Conservation (phyloP, 2,329 filamentous ascomycete genomes). For the Cladophialophora chaetospira region DNA sequence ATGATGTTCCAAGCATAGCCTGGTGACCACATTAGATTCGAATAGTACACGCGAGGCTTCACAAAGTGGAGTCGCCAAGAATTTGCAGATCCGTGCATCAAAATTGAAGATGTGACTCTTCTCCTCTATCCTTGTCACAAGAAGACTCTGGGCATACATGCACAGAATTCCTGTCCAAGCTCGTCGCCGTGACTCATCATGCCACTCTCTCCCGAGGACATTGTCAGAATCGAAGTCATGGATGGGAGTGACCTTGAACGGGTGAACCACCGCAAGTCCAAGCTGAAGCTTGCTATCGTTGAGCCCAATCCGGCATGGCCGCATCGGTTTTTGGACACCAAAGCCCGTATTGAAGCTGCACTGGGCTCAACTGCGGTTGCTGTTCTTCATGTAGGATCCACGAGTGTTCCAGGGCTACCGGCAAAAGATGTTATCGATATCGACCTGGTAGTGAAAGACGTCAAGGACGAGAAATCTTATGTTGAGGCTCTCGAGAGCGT, state of each 20-base stretch:
- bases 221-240: not conserved
- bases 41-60: too few species aligned
- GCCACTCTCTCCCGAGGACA: conserved; percentile 1
- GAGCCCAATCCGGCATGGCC: conserved; percentile 7
- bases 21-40: not conserved
- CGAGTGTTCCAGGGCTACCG: conserved; percentile 3
- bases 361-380: conserved; percentile 1
- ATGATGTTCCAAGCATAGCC: not conserved
- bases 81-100: too few species aligned
- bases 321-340: conserved; percentile 1
- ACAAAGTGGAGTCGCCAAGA: too few species aligned
- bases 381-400: not conserved
- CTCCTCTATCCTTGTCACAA: too few species aligned
- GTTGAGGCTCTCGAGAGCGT: not conserved
- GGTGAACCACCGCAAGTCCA: conserved; percentile 5
- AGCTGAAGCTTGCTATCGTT: not conserved
- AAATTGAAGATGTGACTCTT: too few species aligned
- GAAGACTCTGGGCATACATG: too few species aligned
- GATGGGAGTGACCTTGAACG: not conserved
- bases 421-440: conserved; percentile 1
- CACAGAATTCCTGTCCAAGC: not conserved
- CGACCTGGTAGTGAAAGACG: conserved; percentile 1
- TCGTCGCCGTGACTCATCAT: not conserved
- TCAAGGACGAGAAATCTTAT: conserved; percentile 4
- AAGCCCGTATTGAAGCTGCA: conserved; percentile 1